A percentile compares a stretch with the other conserved stretches of the same genome.
Conservation (phyloP, 257 asterid genomes). For the Henckelia pumila region DNA sequence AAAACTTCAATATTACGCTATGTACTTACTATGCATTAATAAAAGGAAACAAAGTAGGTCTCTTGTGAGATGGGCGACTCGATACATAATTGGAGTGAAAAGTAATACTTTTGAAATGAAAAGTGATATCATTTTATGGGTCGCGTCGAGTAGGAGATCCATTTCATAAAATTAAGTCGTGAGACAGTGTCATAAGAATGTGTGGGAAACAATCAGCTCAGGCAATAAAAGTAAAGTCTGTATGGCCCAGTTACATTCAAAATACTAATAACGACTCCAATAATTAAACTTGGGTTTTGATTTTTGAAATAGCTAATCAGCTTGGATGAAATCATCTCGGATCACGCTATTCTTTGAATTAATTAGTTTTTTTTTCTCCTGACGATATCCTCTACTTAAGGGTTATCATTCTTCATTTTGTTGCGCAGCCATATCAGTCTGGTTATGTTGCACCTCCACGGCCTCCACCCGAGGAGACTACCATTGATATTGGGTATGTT, state of each 20-base stretch:
- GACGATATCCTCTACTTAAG: not conserved
- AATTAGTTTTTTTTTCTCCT: not conserved
- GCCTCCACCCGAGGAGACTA: constrained; percentile 72
- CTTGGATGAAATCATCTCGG: not conserved
- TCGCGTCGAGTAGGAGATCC: no score
- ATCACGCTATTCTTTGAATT: no score
- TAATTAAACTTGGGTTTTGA: not conserved
- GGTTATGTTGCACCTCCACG: constrained; percentile 87
- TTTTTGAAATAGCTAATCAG: not conserved
- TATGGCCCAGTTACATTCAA: not conserved
- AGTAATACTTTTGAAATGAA: no score
- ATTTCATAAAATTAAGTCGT: no score
- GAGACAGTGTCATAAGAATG: no score
- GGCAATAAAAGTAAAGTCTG: not conserved
- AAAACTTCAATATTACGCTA: not conserved
- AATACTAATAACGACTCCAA: not conserved
- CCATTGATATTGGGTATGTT: constrained; percentile 85
- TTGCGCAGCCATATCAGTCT: constrained; percentile 76
- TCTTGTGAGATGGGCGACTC: no score
- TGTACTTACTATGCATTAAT: not conserved
- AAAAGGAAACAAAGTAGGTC: not conserved
- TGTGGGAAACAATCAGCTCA: not conserved
- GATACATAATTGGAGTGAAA: no score
- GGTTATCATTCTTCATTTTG: constrained; percentile 17
- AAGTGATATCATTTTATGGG: no score